Base-by-base conservation (phyloP, 192 early-diverging fungal genomes). In the Coemansia sp. region DNA sequence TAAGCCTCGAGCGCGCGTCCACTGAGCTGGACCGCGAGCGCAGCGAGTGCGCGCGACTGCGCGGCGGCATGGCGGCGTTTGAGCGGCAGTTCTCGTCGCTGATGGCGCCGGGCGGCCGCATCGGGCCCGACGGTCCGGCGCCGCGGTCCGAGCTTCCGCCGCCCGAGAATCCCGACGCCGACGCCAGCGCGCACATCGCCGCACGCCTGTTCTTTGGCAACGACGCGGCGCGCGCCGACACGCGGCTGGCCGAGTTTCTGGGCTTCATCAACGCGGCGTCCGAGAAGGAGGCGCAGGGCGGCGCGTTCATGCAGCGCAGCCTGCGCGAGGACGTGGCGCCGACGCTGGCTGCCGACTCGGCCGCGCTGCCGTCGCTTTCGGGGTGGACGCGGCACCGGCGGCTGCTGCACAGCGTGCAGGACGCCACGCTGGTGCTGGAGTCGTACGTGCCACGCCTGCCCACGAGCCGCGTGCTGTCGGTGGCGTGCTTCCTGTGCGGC, bases 291-390 rank as follows among this genome's bases (percentile, higher is more conserved):
- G 70, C 64, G 4, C 39, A 49, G 52, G 23, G 9, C 10, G 38
- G 55, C 9, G 47, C 60, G 21, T 74, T 74, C 45, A 67, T 74
- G 64, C 70, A 74, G 48, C 64, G 70, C 34, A 61, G 70, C 23
- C 41, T 74, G 70, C 70, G 70, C 30, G 70, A 74, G 35, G 70
- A 74, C 34, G 53, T 74, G 10, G 70, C 31, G 42, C 70, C 70
- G 10, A 74, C 70, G 43, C 63, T 74, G 32, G 32, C 53, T 0
- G 59, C 63, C 15, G 69, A 64, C 49, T 31, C 46, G 10, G 12
- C 49, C 9, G 12, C 40, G 0, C 34, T 74, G 55, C 47, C 64
- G 32, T 67, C 64, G 27, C 59, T 74, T 23, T 59, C 70, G 10
- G 64, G 34, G 21, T 74, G 70, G 70, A 35, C 58, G 25, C 51